Evolutionary conservation across 2,329 filamentous ascomycete species (phyloP), one percentile per base, ranked within the genome.

Genomic region (Verticillium longisporum): DNA sequence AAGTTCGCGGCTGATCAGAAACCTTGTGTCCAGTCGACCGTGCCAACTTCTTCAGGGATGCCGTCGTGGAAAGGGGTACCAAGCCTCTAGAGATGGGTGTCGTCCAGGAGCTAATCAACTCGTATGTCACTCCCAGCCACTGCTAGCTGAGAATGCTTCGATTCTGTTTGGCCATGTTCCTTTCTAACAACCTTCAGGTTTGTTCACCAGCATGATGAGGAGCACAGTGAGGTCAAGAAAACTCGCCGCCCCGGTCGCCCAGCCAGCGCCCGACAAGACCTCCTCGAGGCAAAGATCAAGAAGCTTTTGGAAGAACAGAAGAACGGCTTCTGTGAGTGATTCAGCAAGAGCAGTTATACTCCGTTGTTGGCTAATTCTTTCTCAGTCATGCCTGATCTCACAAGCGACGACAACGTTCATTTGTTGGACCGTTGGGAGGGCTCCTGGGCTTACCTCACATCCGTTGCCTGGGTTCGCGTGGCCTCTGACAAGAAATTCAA

Each of bases 391-490:
- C 93, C 94, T 0, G 90, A 97, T 71, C 77, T 97, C 60, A 83
- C 86, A 60, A 82, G 87, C 53, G 79, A 82, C 50, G 83, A 87
- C 56, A 92, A 88, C 66, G 75, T 90, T 58, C 75, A 81, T 61
- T 81, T 84, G 66, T 75, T 98, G 50, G 82, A 85, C 64, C 80
- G 81, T 26, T 98, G 92, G 91, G 89, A 92, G 65, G 90, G 90
- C 4, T 84, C 90, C 32, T 98, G 94, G 94, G 83, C 90, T 9
- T 88, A 89, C 68, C 81, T 97, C 64, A 85, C 87, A 37, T 88
- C 83, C 9, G 73, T 97, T 66, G 85, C 87, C 62, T 98, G 93
- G 82, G 81, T 92, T 63, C 87, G 91, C 63, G 79, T 97, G 61
- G 83, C 83, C 4, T 85, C 82, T 61, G 80, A 83, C 34, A 91